Evolutionary conservation across 768 basidiomycete species (phyloP).

Genomic region (Gymnopilus dilepis): DNA sequence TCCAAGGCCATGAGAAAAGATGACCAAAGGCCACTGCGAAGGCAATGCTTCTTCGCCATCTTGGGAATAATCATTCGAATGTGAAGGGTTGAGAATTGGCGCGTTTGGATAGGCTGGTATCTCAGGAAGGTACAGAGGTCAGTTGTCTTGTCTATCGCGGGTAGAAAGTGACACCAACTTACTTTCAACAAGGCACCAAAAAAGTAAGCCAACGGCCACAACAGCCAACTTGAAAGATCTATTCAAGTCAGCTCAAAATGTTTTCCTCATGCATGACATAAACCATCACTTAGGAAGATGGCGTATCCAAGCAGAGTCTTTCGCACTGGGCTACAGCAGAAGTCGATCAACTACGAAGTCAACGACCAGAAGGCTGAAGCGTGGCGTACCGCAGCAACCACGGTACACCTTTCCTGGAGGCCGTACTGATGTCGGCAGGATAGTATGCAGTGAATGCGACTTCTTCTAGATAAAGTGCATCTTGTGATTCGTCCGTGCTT

Average conservation of each 20-base stretch:
- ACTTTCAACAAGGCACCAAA: slow-evolving; percentile 57
- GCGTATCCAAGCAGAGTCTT: slow-evolving; percentile 54
- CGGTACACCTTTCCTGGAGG: slow-evolving; percentile 45
- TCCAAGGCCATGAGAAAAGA: slow-evolving; percentile 87
- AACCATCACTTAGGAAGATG: slow-evolving; percentile 51
- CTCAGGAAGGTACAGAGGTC: slow-evolving; percentile 32
- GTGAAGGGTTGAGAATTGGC: slow-evolving; percentile 50
- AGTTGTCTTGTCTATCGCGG: not conserved
- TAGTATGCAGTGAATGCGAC: slow-evolving; percentile 71
- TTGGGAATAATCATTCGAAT: slow-evolving; percentile 14
- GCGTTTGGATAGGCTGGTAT: slow-evolving; percentile 64
- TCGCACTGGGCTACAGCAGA: slow-evolving; percentile 43
- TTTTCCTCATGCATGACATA: not conserved
- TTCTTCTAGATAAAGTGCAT: slow-evolving; percentile 62
- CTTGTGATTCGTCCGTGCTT: slow-evolving; percentile 33
- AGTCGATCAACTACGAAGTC: not conserved
- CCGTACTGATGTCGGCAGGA: slow-evolving; percentile 50
- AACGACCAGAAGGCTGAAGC: not conserved
- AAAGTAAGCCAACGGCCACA: slow-evolving; percentile 57
- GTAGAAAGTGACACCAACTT: not conserved
- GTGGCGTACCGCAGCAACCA: slow-evolving; percentile 62
- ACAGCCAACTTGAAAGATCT: slow-evolving; percentile 47
- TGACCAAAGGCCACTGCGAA: slow-evolving; percentile 73
- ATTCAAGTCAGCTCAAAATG: not conserved
- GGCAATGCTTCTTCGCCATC: slow-evolving; percentile 7